Evolutionary conservation across 148 eudicot genomes (phyloP).

Genomic region (Dianthus caryophyllus): DNA sequence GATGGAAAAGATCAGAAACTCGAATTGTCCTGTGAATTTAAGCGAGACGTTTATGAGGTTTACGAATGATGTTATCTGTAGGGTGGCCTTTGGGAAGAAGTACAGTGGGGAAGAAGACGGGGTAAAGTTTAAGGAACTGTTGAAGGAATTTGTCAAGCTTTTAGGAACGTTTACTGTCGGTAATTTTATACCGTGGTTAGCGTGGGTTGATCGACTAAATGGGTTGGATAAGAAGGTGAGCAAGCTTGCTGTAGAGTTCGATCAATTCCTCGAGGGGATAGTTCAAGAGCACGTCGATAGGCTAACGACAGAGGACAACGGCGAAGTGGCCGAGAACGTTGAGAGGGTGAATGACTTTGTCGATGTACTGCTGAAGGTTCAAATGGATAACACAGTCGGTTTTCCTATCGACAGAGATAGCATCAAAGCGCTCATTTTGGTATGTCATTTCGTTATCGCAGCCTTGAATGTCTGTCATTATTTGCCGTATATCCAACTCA

Average conservation of each 20-base stretch:
- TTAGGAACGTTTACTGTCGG: slow-evolving; percentile 36
- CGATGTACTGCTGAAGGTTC: slow-evolving; percentile 46
- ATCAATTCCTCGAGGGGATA: slow-evolving; percentile 46
- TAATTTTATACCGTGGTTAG: slow-evolving; percentile 48
- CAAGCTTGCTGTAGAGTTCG: slow-evolving; percentile 40
- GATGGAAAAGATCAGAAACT: slow-evolving; percentile 33
- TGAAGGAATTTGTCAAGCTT: slow-evolving; percentile 34
- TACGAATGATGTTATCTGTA: slow-evolving; percentile 50
- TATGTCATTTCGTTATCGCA: slow-evolving; percentile 15
- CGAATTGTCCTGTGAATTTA: slow-evolving; percentile 34
- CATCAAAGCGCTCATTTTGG: slow-evolving; percentile 53
- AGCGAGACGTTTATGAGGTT: slow-evolving; percentile 35
- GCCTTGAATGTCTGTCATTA: not conserved
- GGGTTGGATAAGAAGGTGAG: slow-evolving; percentile 48
- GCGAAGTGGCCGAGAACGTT: not conserved
- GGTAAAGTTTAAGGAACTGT: slow-evolving; percentile 27
- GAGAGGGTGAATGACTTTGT: slow-evolving; percentile 44
- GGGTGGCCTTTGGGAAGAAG: slow-evolving; percentile 63
- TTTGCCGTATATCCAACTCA: not conserved
- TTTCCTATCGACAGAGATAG: slow-evolving; percentile 34
- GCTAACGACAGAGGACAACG: not conserved
- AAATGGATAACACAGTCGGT: slow-evolving; percentile 29
- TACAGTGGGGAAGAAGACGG: slow-evolving; percentile 45
- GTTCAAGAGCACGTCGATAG: slow-evolving; percentile 30
- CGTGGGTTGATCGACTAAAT: slow-evolving; percentile 48